phyloP scores from a whole-genome alignment of 1,139 yeast species.

The Yamadazyma kanchanaburiensis region DNA sequence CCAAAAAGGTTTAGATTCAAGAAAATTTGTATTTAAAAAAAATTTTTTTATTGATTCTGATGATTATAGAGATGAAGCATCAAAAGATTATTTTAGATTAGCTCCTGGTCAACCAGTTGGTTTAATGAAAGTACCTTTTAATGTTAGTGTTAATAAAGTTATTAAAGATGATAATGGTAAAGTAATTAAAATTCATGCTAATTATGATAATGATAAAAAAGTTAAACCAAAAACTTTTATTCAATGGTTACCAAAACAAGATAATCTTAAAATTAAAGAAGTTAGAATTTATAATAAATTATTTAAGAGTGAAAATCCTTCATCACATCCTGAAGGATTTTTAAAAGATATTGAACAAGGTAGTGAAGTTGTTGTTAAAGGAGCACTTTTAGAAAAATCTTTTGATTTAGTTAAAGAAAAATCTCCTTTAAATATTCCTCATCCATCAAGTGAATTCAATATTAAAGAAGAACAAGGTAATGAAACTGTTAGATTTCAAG shows the following conservation, averaged over 20 bases:
- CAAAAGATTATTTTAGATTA: slow-evolving; percentile 72
- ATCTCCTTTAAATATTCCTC: slow-evolving; percentile 75
- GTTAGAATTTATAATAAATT: slow-evolving; percentile 85
- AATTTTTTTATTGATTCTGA: slow-evolving; percentile 77
- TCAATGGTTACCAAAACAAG: slow-evolving; percentile 89
- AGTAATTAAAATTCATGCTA: slow-evolving; percentile 68
- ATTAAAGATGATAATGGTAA: slow-evolving; percentile 64
- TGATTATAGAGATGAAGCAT: slow-evolving; percentile 71
- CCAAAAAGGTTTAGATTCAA: slow-evolving; percentile 72
- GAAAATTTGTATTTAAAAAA: slow-evolving; percentile 75
- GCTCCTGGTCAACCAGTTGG: slow-evolving; percentile 97
- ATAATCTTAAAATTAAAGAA: slow-evolving; percentile 58
- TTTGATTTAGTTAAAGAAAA: slow-evolving; percentile 63
- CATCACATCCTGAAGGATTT: slow-evolving; percentile 83
- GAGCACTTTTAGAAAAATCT: slow-evolving; percentile 77
- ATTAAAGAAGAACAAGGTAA: slow-evolving; percentile 61
- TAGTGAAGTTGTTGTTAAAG: slow-evolving; percentile 64
- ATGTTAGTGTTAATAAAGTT: slow-evolving; percentile 67
- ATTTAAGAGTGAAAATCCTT: slow-evolving; percentile 90
- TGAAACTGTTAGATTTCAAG: slow-evolving; percentile 96
- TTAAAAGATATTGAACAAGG: slow-evolving; percentile 77
- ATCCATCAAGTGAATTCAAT: slow-evolving; percentile 65
- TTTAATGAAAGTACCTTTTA: slow-evolving; percentile 86
- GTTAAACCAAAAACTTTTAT: slow-evolving; percentile 88
- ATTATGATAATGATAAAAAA: slow-evolving; percentile 66